A percentile compares a stretch with the other conserved stretches of the same genome.
phyloP scores from a whole-genome alignment of 2,329 filamentous ascomycete species.

The Colletotrichum somersetense region DNA sequence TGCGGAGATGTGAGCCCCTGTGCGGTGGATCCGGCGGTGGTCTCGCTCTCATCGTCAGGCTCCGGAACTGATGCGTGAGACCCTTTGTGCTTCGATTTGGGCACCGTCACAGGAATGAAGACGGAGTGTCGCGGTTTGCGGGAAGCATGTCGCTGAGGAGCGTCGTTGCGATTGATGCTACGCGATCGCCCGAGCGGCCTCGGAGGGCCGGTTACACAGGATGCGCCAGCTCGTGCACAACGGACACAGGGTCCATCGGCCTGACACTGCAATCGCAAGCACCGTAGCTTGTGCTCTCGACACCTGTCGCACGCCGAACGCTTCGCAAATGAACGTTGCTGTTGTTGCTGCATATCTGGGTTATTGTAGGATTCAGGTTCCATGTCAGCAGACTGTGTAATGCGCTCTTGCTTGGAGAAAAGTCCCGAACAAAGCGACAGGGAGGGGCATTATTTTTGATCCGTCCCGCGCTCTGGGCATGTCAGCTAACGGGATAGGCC shows the following conservation, averaged over 20 bases:
- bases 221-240: background rate
- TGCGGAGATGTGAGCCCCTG: background rate
- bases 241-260: background rate
- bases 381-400: too few relatives aligned
- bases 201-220: background rate
- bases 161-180: too few relatives aligned
- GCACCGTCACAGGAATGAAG: background rate
- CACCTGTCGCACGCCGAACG: background rate
- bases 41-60: background rate
- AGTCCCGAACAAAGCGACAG: too few relatives aligned
- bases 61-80: background rate
- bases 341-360: background rate
- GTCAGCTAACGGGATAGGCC: too few relatives aligned
- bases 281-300: background rate
- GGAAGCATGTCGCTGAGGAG: background rate
- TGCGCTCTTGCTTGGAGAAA: too few relatives aligned
- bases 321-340: background rate
- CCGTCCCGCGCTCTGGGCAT: too few relatives aligned
- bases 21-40: background rate
- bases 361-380: too few relatives aligned
- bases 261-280: background rate
- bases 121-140: background rate
- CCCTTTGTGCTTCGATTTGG: background rate
- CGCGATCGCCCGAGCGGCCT: background rate
- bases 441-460: too few relatives aligned